Evolutionary conservation across 202 grass and related monocot genomes (phyloP).

Genomic region (Eragrostis tef): DNA sequence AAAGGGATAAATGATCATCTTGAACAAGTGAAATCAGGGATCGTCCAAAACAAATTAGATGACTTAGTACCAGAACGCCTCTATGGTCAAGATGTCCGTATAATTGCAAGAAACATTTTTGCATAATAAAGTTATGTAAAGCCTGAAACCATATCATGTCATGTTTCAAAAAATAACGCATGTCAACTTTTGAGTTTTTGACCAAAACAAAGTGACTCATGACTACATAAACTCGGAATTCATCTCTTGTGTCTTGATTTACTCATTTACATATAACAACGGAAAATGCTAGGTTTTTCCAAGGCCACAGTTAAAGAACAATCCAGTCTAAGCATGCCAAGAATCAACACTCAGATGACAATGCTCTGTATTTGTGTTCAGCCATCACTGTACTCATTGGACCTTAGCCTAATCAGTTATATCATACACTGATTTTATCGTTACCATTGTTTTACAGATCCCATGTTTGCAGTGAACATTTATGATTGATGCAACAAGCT

Average conservation of each 20-base stretch:
- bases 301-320: neutral
- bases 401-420: neutral
- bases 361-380: neutral
- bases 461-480: neutral
- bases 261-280: too few relatives aligned
- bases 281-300: too few relatives aligned
- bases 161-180: too few relatives aligned
- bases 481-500: neutral
- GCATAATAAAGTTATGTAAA: conserved; percentile 12
- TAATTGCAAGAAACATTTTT: neutral
- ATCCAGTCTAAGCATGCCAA: neutral
- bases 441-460: neutral
- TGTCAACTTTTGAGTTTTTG: neutral
- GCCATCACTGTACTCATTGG: neutral
- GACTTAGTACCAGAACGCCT: neutral
- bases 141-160: neutral
- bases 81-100: neutral
- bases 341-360: neutral
- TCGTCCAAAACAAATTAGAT: neutral
- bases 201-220: neutral
- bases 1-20: neutral
- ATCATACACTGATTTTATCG: neutral
- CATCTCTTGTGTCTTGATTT: neutral
- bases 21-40: neutral
- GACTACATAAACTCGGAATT: neutral